phyloP scores from a whole-genome alignment of 352 stramenopile species.

The Pythium sp. region DNA sequence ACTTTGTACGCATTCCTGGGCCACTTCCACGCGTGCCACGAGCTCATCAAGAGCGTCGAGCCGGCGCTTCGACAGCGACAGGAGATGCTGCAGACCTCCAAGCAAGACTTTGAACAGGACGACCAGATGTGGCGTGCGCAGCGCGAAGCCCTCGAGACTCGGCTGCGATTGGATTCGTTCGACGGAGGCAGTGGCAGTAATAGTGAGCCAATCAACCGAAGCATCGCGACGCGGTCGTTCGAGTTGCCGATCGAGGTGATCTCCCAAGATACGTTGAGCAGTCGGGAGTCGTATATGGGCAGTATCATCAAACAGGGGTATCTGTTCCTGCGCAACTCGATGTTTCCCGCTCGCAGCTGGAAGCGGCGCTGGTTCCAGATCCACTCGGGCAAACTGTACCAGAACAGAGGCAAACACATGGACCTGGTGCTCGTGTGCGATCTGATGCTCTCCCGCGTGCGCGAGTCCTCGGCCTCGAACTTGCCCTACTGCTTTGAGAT shows the following conservation, averaged over 20 bases:
- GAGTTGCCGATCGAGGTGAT: conserved; percentile 80
- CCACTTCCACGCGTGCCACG: conserved; percentile 80
- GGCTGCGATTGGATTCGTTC: conserved; percentile 45
- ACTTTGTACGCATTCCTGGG: conserved; percentile 75
- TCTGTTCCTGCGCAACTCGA: conserved; percentile 79
- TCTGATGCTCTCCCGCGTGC: conserved; percentile 77
- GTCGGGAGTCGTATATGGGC: conserved; percentile 33
- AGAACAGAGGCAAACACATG: conserved; percentile 76
- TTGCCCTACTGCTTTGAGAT: conserved; percentile 82
- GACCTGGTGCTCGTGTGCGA: conserved; percentile 79
- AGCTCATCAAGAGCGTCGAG: conserved; percentile 79
- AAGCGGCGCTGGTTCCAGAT: conserved; percentile 89
- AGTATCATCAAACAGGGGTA: conserved; percentile 77
- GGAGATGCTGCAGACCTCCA: conserved; percentile 60
- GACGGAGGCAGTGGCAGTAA: conserved; percentile 19
- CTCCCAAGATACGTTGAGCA: conserved; percentile 58
- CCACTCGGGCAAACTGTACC: conserved; percentile 81
- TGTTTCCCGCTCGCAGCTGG: conserved; percentile 82
- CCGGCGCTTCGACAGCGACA: conserved; percentile 62
- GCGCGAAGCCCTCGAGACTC: conserved; percentile 54
- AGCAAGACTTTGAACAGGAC: conserved; percentile 68
- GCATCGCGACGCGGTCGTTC: conserved; percentile 32
- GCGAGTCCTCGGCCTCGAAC: conserved; percentile 44
- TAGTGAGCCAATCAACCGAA: conserved; percentile 4
- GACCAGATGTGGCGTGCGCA: conserved; percentile 76